These are phyloP conservation scores for Peronosclerospora sorghi DNA, from an alignment of 352 stramenopile species.

Conservation along the genomic window DNA sequence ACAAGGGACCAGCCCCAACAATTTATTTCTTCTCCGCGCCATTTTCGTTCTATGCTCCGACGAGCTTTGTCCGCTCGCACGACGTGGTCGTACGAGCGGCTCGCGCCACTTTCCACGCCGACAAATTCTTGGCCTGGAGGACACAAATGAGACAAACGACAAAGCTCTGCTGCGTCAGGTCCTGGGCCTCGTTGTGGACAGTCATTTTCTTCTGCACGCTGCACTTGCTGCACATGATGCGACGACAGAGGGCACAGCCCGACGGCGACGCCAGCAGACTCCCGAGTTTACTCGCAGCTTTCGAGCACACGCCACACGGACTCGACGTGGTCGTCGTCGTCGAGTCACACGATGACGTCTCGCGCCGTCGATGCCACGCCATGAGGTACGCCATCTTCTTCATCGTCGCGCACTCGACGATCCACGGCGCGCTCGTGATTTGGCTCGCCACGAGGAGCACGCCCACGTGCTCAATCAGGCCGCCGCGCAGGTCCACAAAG, in stretches of 20 bases:
- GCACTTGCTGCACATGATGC: slow-evolving; percentile 33
- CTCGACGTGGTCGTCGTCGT: slow-evolving; percentile 3
- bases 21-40: no score
- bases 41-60: no score
- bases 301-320: slow-evolving; percentile 22
- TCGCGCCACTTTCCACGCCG: slow-evolving; percentile 32
- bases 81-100: no score
- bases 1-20: no score
- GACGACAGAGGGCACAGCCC: slow-evolving; percentile 24
- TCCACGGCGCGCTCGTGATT: slow-evolving; percentile 13
- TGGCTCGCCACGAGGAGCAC: slow-evolving; percentile 28
- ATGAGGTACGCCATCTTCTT: slow-evolving; percentile 62
- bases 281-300: slow-evolving; percentile 18
- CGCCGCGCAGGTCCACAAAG: slow-evolving; percentile 30
- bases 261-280: slow-evolving; percentile 11
- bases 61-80: no score
- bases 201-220: slow-evolving; percentile 37
- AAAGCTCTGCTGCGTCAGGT: slow-evolving; percentile 38
- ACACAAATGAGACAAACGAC: slow-evolving; percentile 47
- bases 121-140: slow-evolving; percentile 29
- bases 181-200: slow-evolving; percentile 21
- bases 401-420: slow-evolving; percentile 38
- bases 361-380: slow-evolving; percentile 7
- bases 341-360: no score
- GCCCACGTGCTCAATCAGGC: slow-evolving; percentile 30